A percentile compares a stretch with the other conserved stretches of the same genome.
Conservation (phyloP, 148 eudicot genomes). For the Talinum fruticosum region DNA sequence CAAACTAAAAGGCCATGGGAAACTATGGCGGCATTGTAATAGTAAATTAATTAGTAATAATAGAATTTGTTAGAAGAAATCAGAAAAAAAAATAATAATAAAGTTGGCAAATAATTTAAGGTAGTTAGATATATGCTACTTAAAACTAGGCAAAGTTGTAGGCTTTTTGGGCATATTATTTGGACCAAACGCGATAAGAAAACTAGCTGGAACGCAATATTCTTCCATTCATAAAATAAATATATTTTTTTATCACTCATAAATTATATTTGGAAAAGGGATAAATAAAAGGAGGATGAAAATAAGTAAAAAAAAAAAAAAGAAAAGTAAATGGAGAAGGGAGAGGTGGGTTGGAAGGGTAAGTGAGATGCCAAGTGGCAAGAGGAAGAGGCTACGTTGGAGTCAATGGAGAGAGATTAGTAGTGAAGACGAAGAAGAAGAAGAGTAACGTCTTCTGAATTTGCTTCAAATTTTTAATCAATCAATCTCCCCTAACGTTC, state of each 20-base stretch:
- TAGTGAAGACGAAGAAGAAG: too few relatives aligned
- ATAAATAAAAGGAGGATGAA: too few relatives aligned
- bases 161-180: not conserved
- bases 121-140: not conserved
- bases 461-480: slow-evolving; percentile 4
- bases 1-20: not conserved
- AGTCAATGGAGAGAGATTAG: too few relatives aligned
- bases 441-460: slow-evolving; percentile 12
- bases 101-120: slow-evolving; percentile 1
- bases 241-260: too few relatives aligned
- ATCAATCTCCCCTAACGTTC: slow-evolving; percentile 1
- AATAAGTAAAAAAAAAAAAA: too few relatives aligned
- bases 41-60: too few relatives aligned
- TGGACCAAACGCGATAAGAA: not conserved
- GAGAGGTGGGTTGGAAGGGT: not conserved
- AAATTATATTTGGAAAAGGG: not conserved
- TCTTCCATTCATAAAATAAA: not conserved
- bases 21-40: not conserved
- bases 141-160: not conserved
- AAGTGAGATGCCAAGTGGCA: slow-evolving; percentile 14
- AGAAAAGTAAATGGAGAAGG: too few relatives aligned
- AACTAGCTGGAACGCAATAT: slow-evolving; percentile 18
- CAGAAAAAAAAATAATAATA: too few relatives aligned
- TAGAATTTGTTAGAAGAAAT: too few relatives aligned
- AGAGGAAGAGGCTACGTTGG: not conserved